Base-by-base conservation (phyloP, 352 stramenopile species). In the Globisporangium uncinulatum region DNA sequence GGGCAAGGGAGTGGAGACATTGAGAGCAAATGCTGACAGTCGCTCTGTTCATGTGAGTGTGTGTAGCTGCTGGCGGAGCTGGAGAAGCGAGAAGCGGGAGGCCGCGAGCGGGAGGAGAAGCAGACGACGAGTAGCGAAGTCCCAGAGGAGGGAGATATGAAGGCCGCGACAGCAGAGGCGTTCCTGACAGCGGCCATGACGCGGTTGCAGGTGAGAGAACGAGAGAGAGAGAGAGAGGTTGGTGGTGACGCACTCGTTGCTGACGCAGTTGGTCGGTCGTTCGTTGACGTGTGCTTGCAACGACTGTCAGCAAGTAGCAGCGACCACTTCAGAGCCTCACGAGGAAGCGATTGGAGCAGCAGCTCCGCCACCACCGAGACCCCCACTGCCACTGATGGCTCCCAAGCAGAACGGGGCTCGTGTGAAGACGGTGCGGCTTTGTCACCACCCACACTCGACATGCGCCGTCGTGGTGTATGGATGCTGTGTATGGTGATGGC, bases 131-230 rank as follows among this genome's bases (percentile, higher is more conserved):
- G 24, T 29, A 29, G 24, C 24, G 24, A 29, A 29, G 24, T 1
- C 4, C 24, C 24, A 29, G 24, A 29, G 24, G 37, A 17, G 15
- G 21, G 19, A 19, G 11, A n/a, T 3, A 31, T 44, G 17, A 52
- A 32, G 19, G 58, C 65, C 6, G 21, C 29, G 9, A 50, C 53
- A 13, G 48, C 66, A 0, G 66, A 74, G 53, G 72, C 51, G 0
- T 88, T 88, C 47, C 50, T 88, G 37, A 61, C 70, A 31, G 80
- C 78, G 0, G 76, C 67, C 7, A 57, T 58, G 0, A 57, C 63
- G 4, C 73, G 76, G 19, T 56, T 88, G n/a, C 55, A 72, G 51
- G 65, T 73, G 44, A 48, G 41, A 46, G 8, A 19, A 15, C 20
- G 6, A 13, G 6, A 10, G 4, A n/a, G 4, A 21, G 34, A 32